phyloP scores from a whole-genome alignment of 495 filamentous ascomycete genomes.

The Penicillium steckii region DNA sequence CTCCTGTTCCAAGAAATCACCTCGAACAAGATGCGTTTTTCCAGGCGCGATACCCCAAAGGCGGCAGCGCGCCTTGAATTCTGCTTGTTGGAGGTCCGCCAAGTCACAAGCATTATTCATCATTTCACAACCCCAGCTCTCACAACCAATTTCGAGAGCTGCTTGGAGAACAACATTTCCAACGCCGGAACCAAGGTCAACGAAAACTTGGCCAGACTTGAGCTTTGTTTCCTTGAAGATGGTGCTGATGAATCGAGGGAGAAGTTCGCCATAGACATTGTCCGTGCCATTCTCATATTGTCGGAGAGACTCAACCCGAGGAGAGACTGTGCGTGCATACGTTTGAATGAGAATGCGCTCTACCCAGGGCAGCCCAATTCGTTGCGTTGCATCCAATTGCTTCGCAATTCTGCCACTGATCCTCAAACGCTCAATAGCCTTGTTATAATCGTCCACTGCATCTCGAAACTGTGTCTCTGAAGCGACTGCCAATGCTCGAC shows the following conservation, averaged over 20 bases:
- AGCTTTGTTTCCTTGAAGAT: slow-evolving; percentile 78
- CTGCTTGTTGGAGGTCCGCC: slow-evolving; percentile 79
- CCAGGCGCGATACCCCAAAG: slow-evolving; percentile 87
- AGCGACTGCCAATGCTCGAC: slow-evolving; percentile 60
- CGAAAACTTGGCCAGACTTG: slow-evolving; percentile 77
- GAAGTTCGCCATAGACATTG: slow-evolving; percentile 91
- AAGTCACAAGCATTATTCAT: slow-evolving; percentile 85
- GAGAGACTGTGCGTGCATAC: slow-evolving; percentile 89
- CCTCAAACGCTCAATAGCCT: slow-evolving; percentile 55
- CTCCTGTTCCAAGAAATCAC: slow-evolving; percentile 78
- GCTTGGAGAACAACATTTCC: slow-evolving; percentile 95
- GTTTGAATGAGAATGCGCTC: slow-evolving; percentile 83
- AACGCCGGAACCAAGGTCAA: slow-evolving; percentile 92
- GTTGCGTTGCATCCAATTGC: slow-evolving; percentile 63
- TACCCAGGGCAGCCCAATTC: slow-evolving; percentile 66
- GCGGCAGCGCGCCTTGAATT: slow-evolving; percentile 79
- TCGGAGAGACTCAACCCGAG: slow-evolving; percentile 74
- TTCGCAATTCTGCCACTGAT: slow-evolving; percentile 65
- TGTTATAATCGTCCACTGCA: slow-evolving; percentile 75
- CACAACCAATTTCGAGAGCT: slow-evolving; percentile 87
- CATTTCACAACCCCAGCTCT: slow-evolving; percentile 96
- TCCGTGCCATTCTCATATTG: slow-evolving; percentile 85
- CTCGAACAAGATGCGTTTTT: slow-evolving; percentile 73
- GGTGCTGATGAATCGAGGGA: slow-evolving; percentile 76
- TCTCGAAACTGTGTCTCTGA: slow-evolving; percentile 67